Percentiles rank a stretch among this genome's conserved stretches.
phyloP scores from a whole-genome alignment of 306 rosid species.

The Prosopis cineraria region DNA sequence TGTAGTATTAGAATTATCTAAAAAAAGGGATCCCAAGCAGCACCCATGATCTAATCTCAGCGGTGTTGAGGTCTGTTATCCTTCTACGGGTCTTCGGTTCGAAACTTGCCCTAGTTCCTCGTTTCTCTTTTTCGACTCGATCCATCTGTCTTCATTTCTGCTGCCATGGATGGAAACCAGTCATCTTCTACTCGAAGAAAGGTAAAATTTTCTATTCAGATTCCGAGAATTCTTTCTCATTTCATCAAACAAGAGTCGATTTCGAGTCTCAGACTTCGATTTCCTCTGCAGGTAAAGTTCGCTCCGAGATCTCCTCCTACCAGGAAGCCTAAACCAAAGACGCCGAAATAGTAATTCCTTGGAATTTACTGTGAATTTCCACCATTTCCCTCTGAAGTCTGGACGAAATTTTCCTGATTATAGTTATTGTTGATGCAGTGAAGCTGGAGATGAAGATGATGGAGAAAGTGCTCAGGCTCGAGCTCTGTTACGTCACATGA shows the following conservation, averaged over 20 bases:
- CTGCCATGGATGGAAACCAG: conserved; percentile 45
- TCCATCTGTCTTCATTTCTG: conserved; percentile 4
- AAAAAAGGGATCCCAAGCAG: too few species aligned
- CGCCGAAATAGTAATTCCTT: conserved; percentile 43
- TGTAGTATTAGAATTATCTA: too few species aligned
- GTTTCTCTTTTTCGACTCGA: not conserved
- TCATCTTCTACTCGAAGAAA: conserved; percentile 41
- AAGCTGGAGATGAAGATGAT: conserved; percentile 40
- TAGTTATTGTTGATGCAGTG: conserved; percentile 46
- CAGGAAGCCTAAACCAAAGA: conserved; percentile 32
- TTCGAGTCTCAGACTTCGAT: not conserved
- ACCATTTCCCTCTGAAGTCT: not conserved
- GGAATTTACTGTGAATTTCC: conserved; percentile 1
- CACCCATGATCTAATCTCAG: too few species aligned
- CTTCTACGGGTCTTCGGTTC: conserved; percentile 12
- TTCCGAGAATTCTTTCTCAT: not conserved
- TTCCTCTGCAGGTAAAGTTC: conserved; percentile 49
- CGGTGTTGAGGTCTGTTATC: fast-evolving
- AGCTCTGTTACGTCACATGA: conserved; percentile 47
- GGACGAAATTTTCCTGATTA: not conserved
- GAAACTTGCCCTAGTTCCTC: not conserved
- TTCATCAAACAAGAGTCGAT: not conserved
- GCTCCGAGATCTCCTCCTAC: conserved; percentile 51
- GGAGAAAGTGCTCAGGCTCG: conserved; percentile 38
- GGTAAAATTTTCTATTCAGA: conserved; percentile 28